phyloP scores from a whole-genome alignment of 1,284 basidiomycete species.

The Uromyces viciae-fabae region DNA sequence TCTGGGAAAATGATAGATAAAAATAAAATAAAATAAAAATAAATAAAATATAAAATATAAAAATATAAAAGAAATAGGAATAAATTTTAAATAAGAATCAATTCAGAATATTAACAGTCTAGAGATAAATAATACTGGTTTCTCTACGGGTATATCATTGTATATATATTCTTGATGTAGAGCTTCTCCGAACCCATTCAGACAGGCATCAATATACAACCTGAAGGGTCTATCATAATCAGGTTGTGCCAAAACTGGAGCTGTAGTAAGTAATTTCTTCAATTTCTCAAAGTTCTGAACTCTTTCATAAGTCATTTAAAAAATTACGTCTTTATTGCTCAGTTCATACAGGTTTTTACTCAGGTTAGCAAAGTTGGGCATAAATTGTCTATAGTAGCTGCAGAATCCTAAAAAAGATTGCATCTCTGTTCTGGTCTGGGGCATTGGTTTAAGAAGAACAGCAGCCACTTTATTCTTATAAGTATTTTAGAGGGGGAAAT shows the following conservation, averaged over 20 bases:
- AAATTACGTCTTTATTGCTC: background rate
- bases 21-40: no score
- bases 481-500: no score
- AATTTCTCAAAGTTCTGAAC: background rate
- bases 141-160: background rate
- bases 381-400: slow-evolving; percentile 5
- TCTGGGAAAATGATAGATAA: no score
- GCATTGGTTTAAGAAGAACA: slow-evolving; percentile 56
- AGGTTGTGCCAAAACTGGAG: background rate
- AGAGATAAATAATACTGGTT: background rate
- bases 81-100: no score
- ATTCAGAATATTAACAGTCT: no score
- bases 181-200: background rate
- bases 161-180: background rate
- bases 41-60: no score
- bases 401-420: slow-evolving; percentile 6
- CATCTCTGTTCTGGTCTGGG: slow-evolving; percentile 49
- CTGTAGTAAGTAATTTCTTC: background rate
- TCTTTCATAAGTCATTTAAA: slow-evolving; percentile 21
- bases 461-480: slow-evolving; percentile 57
- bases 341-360: background rate
- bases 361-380: background rate
- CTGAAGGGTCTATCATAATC: background rate
- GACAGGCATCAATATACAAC: background rate
- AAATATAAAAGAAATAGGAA: no score